A percentile compares a stretch with the other conserved stretches of the same genome.
These are phyloP conservation scores for Leccinum barrowsii DNA, from an alignment of 768 basidiomycete species.

Conservation along the genomic window DNA sequence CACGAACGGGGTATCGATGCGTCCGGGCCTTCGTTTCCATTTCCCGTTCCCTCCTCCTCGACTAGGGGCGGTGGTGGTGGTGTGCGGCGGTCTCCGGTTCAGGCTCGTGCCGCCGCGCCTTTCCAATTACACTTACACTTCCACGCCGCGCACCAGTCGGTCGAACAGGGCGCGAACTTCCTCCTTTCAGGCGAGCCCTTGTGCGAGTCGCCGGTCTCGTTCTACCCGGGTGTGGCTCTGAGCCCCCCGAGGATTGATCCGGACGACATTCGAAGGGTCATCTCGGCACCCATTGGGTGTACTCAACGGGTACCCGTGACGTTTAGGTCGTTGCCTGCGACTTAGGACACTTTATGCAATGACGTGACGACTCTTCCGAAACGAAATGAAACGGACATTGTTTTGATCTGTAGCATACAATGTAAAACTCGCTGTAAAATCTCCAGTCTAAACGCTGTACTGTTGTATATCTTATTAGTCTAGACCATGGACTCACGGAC, in stretches of 20 bases:
- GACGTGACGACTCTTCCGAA: neutral
- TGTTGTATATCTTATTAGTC: neutral
- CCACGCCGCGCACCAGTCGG: neutral
- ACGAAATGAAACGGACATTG: neutral
- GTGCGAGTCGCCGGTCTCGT: conserved; percentile 25
- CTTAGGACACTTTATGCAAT: conserved; percentile 1
- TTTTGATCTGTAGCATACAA: conserved; percentile 4
- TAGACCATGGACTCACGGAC: conserved; percentile 8
- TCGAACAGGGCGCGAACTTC: conserved; percentile 2
- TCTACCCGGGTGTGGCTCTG: neutral
- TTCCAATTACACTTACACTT: neutral
- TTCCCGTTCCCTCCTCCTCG: neutral
- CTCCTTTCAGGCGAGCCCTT: conserved; percentile 7
- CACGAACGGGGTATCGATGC: conserved; percentile 19
- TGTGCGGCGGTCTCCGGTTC: neutral
- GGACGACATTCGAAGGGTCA: neutral
- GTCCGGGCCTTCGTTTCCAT: neutral
- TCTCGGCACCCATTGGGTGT: neutral
- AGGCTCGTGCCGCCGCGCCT: neutral
- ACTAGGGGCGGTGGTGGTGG: neutral
- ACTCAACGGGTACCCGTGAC: neutral
- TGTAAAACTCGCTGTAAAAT: neutral
- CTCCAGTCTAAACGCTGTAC: neutral
- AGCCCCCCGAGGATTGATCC: neutral
- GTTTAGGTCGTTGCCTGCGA: neutral